Percentiles rank a stretch among this genome's conserved stretches.
phyloP scores from a whole-genome alignment of 257 asterid species.

The Vinca minor region DNA sequence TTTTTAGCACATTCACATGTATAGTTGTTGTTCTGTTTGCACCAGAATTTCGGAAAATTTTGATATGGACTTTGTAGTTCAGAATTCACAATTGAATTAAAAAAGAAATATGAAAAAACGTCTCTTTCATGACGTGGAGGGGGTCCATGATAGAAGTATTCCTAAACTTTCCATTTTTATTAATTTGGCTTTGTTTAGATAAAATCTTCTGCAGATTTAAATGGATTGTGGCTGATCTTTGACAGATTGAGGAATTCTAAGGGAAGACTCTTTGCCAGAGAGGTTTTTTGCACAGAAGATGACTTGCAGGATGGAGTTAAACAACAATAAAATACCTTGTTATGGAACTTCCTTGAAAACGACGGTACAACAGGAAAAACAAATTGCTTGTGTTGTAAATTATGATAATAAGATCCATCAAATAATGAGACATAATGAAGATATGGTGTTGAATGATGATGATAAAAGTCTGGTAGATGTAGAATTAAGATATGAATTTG shows the following conservation, averaged over 20 bases:
- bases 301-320: conserved; percentile 7
- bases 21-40: too few relatives aligned
- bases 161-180: background rate
- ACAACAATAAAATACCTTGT: conserved; percentile 6
- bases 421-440: background rate
- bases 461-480: background rate
- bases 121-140: too few relatives aligned
- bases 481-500: background rate
- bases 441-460: background rate
- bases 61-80: too few relatives aligned
- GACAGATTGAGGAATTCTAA: background rate
- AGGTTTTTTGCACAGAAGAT: background rate
- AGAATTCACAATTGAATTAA: too few relatives aligned
- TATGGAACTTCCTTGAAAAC: conserved; percentile 1
- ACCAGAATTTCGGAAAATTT: background rate
- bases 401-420: background rate
- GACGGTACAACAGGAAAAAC: background rate
- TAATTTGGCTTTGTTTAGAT: background rate
- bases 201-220: background rate
- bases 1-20: background rate
- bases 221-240: background rate
- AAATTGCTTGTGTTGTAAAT: background rate
- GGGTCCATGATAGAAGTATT: too few relatives aligned
- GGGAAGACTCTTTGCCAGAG: background rate
- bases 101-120: too few relatives aligned